Base-by-base conservation (phyloP, 139 green algal species). In the Chlorella sp. region DNA sequence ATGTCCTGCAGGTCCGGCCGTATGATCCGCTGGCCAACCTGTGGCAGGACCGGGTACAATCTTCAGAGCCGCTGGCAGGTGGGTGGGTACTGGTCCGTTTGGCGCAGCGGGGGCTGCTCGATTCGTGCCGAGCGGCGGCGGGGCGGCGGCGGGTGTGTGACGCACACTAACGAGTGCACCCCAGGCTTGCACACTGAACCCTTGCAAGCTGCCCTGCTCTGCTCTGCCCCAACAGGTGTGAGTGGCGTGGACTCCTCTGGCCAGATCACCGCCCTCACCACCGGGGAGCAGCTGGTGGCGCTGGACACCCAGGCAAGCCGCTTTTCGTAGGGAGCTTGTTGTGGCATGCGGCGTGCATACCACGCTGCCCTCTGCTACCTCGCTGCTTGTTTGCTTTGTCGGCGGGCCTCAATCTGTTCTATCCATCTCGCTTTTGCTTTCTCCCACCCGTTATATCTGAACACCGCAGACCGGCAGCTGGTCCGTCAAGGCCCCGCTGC, bases 1-100 rank as follows among this genome's bases (percentile, higher is more conserved):
- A n/a, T n/a, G n/a, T n/a, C n/a, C 72, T 41, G 41, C 72, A 79
- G 72, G n/a, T 79, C 25, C 72, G 72, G 44, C 72, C 60, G 13
- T 79, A 79, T 21, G 72, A 79, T n/a, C 72, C 72, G 9, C 5
- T 4, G 2, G 39, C 44, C 28, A 79, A 79, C 44, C 18, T 79
- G 25, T 79, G 72, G 72, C 72, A 47, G 28, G 72, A 79, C 44
- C 15, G 15, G 25, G 28, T 79, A 4, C 36, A 62, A 12, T 79
- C 72, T 0, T 21, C 26, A 15, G 44, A 39, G 7, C 44, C 72
- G 41, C 41, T 79, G 72, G 28, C 72, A 18, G 72, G 62, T 34
- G 62, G 26, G 62, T 30, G 4, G 17, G 28, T 2, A 34, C 21
- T 21, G 12, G 51, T 60, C n/a, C n/a, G n/a, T n/a, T n/a, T n/a